These are phyloP conservation scores for Kondoa malvinella DNA, from an alignment of 768 basidiomycete species.

Conservation along the genomic window DNA sequence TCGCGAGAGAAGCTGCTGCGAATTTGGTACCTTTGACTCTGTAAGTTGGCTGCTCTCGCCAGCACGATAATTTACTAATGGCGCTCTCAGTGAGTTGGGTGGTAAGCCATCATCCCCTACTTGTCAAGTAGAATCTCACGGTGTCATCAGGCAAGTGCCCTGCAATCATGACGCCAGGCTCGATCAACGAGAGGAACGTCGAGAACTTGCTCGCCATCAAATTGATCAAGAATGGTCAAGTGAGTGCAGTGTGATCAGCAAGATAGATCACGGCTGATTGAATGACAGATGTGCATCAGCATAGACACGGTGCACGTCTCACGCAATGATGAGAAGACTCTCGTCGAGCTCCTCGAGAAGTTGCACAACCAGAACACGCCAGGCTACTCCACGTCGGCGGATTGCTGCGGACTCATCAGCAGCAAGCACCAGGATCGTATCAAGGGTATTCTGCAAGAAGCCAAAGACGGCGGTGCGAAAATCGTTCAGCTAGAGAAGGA, in stretches of 20 bases:
- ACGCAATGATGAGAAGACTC: neutral
- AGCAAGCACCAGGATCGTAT: neutral
- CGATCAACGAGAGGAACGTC: neutral
- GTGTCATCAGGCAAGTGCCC: neutral
- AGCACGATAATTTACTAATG: neutral
- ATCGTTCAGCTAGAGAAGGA: neutral
- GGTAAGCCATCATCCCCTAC: neutral
- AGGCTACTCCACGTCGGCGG: neutral
- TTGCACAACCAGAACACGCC: neutral
- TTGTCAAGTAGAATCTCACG: neutral
- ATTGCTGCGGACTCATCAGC: neutral
- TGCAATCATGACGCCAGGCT: neutral
- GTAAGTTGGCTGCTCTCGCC: neutral
- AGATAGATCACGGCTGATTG: neutral
- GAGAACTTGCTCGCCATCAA: neutral
- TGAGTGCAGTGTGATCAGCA: neutral
- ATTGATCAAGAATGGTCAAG: neutral
- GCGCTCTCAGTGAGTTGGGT: neutral
- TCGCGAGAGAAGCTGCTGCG: neutral
- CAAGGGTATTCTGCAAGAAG: neutral
- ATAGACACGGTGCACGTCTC: neutral
- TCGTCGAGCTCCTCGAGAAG: neutral
- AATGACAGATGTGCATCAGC: neutral
- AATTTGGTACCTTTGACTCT: conserved; percentile 1
- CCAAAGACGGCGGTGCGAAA: neutral